Percentiles rank a stretch among this genome's conserved stretches.
phyloP scores from a whole-genome alignment of 768 basidiomycete species.

The Leccinum broughii region DNA sequence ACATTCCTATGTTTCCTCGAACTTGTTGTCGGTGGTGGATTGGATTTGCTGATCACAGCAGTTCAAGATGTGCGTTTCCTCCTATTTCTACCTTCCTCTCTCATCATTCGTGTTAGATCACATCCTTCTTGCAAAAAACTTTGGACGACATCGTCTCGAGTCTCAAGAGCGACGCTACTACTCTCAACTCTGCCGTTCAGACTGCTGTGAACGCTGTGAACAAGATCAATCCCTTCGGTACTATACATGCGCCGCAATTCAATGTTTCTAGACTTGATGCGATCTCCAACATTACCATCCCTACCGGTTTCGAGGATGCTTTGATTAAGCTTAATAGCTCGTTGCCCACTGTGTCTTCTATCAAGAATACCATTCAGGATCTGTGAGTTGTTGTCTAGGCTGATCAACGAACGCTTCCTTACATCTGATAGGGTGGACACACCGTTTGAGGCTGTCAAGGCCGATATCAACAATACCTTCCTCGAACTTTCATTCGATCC shows the following conservation, averaged over 20 bases:
- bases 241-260: slow-evolving; percentile 71
- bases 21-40: slow-evolving; percentile 77
- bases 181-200: slow-evolving; percentile 69
- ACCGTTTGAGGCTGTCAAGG: slow-evolving; percentile 86
- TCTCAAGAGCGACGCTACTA: slow-evolving; percentile 69
- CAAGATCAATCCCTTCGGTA: slow-evolving; percentile 69
- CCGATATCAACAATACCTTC: slow-evolving; percentile 88
- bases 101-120: slow-evolving; percentile 52
- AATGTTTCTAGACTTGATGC: slow-evolving; percentile 70
- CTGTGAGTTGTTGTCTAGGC: slow-evolving; percentile 51
- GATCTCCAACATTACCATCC: slow-evolving; percentile 78
- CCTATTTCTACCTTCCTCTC: neutral
- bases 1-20: slow-evolving; percentile 94
- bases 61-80: slow-evolving; percentile 69
- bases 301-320: slow-evolving; percentile 70
- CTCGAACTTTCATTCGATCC: slow-evolving; percentile 69
- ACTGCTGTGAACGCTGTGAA: slow-evolving; percentile 68
- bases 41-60: slow-evolving; percentile 78
- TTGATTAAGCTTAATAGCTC: slow-evolving; percentile 78
- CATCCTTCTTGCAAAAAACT: slow-evolving; percentile 60
- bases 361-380: slow-evolving; percentile 65
- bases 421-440: slow-evolving; percentile 59
- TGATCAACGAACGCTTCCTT: slow-evolving; percentile 1
- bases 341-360: slow-evolving; percentile 72
- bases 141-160: slow-evolving; percentile 61